A percentile compares a stretch with the other conserved stretches of the same genome.
Evolutionary conservation across 129 eudicot species (phyloP).

Genomic region (Tagetes patula): DNA sequence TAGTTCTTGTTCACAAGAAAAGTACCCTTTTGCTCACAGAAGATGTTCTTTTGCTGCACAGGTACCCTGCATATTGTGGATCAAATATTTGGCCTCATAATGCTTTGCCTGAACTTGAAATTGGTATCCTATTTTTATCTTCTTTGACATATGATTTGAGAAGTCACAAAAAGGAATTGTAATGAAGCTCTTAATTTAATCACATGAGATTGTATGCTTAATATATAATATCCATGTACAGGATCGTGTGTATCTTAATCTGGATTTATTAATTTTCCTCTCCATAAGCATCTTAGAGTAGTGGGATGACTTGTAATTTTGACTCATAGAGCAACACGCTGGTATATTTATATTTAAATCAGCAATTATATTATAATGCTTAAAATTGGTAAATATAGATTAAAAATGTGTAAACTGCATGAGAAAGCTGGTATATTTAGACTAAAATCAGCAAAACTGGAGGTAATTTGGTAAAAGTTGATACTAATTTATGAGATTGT

Average conservation of each 20-base stretch:
- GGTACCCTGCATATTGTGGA: conserved; percentile 98
- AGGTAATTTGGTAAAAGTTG: neutral
- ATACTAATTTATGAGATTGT: neutral
- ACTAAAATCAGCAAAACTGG: neutral
- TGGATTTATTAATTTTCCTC: neutral
- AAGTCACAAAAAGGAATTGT: neutral
- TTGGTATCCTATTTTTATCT: conserved; percentile 49
- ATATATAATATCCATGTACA: neutral
- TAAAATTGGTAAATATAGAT: neutral
- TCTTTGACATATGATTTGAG: conserved; percentile 13
- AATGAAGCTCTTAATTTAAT: neutral
- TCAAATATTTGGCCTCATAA: conserved; percentile 81
- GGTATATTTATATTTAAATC: neutral
- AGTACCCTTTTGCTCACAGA: neutral
- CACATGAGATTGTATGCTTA: conserved; percentile 1
- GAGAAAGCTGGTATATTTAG: neutral
- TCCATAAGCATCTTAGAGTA: conserved; percentile 6
- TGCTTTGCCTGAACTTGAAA: conserved; percentile 88
- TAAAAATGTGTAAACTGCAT: neutral
- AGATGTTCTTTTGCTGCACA: conserved; percentile 21
- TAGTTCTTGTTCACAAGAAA: neutral
- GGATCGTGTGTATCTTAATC: neutral
- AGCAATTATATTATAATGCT: neutral
- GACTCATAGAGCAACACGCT: neutral
- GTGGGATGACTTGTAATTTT: neutral